Evolutionary conservation across 2,329 filamentous ascomycete genomes (phyloP).

Genomic region (Botrytis fabae): DNA sequence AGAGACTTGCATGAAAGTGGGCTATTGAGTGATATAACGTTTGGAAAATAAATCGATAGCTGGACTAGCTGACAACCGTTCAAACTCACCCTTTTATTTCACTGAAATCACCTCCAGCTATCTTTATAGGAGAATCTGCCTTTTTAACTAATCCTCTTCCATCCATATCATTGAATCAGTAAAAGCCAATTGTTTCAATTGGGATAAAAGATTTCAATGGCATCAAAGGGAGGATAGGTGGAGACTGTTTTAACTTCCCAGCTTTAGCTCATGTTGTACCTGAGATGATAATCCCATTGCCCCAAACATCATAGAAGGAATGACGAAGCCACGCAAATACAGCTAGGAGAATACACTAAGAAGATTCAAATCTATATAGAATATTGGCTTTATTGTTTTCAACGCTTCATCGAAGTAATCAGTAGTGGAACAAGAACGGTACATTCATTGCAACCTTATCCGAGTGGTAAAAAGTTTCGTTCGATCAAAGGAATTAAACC

Average conservation of each 20-base stretch:
- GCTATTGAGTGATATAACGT: not conserved
- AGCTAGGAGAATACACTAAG: not conserved
- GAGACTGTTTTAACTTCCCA: not conserved
- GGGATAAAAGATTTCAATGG: not conserved
- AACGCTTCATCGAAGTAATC: not conserved
- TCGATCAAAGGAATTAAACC: not conserved
- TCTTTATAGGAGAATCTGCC: accelerated
- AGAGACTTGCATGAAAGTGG: not conserved
- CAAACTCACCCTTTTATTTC: not conserved
- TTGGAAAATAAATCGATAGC: not conserved
- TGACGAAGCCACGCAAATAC: not conserved
- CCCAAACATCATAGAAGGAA: not conserved
- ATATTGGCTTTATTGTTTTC: not conserved
- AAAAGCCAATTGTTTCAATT: accelerated
- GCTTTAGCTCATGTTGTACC: too few relatives aligned
- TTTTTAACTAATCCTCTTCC: accelerated
- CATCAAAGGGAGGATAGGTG: not conserved
- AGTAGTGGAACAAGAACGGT: not conserved
- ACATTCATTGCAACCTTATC: not conserved
- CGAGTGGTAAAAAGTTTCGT: not conserved
- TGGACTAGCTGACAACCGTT: not conserved
- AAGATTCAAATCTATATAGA: not conserved
- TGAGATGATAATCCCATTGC: too few relatives aligned
- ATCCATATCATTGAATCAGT: not conserved
- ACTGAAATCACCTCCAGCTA: not conserved